Percentiles rank a stretch among this genome's conserved stretches.
Conservation (phyloP, 306 rosid genomes). For the Inga leiocalycina region DNA sequence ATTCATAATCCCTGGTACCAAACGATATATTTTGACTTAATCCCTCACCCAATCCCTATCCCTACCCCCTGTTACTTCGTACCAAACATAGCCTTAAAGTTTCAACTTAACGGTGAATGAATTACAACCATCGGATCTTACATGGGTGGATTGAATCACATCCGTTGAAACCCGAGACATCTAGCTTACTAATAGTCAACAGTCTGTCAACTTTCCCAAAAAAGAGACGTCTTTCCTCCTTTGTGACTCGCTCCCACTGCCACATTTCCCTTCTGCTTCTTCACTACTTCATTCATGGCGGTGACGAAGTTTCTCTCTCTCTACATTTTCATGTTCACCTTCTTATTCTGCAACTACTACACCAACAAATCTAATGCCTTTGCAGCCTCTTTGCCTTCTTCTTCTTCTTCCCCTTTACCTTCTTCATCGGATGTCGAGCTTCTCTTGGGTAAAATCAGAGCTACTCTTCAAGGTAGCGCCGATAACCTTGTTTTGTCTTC, state of each 20-base stretch:
- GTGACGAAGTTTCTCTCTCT: conserved; percentile 41
- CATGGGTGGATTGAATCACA: conserved; percentile 13
- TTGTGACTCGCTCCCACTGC: conserved; percentile 9
- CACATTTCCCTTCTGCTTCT: conserved; percentile 32
- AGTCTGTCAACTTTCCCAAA: conserved; percentile 69
- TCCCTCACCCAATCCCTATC: no score
- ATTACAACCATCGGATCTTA: neutral
- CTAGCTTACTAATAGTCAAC: conserved; percentile 58
- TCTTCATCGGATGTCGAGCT: conserved; percentile 63
- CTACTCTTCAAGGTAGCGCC: conserved; percentile 72
- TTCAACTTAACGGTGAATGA: neutral
- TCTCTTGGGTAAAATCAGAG: conserved; percentile 66
- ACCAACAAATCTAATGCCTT: conserved; percentile 21
- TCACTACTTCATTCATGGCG: conserved; percentile 51
- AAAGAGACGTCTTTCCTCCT: conserved; percentile 53
- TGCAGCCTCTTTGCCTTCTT: conserved; percentile 26
- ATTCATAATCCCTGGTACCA: no score
- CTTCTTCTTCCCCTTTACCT: neutral
- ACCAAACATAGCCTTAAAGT: neutral
- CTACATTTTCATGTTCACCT: conserved; percentile 44
- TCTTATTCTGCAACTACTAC: neutral
- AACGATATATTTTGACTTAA: no score
- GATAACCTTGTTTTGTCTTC: conserved; percentile 80
- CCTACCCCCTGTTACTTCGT: no score
- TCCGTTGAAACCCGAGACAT: conserved; percentile 44